Evolutionary conservation across 306 rosid genomes (phyloP).

Genomic region (Quercus aquifolioides): DNA sequence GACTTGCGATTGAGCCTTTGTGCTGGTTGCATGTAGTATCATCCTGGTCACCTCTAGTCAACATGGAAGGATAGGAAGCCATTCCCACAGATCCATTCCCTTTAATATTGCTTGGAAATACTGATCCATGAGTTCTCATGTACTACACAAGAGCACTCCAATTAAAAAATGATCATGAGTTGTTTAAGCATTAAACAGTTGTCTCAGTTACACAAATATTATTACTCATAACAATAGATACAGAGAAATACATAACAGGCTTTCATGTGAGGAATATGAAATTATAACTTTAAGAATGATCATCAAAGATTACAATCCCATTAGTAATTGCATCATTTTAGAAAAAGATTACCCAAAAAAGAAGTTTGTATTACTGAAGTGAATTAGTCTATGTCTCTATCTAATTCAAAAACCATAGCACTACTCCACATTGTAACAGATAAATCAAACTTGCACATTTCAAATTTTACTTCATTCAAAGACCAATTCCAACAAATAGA

Average conservation of each 20-base stretch:
- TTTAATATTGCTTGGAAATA: constrained; percentile 32
- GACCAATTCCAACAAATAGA: not conserved
- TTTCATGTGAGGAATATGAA: not conserved
- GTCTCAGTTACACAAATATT: constrained; percentile 8
- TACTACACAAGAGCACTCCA: constrained; percentile 36
- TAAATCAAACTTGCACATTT: not conserved
- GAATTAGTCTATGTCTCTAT: too few species aligned
- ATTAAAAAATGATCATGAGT: constrained; percentile 14
- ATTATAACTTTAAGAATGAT: not conserved
- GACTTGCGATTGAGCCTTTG: constrained; percentile 19
- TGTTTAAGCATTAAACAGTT: not conserved
- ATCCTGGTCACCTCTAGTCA: constrained; percentile 29
- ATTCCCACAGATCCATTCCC: constrained; percentile 20
- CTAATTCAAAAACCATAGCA: not conserved
- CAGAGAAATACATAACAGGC: not conserved
- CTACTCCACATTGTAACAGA: not conserved
- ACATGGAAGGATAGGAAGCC: constrained; percentile 27
- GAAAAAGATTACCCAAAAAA: not conserved
- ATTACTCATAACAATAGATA: not conserved
- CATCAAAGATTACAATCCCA: not conserved
- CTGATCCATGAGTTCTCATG: constrained; percentile 33
- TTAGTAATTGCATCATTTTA: not conserved
- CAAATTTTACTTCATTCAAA: not conserved
- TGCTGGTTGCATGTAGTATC: constrained; percentile 17
- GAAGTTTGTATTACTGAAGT: not conserved